phyloP scores from a whole-genome alignment of 768 basidiomycete species.

The Tremella mesenterica region DNA sequence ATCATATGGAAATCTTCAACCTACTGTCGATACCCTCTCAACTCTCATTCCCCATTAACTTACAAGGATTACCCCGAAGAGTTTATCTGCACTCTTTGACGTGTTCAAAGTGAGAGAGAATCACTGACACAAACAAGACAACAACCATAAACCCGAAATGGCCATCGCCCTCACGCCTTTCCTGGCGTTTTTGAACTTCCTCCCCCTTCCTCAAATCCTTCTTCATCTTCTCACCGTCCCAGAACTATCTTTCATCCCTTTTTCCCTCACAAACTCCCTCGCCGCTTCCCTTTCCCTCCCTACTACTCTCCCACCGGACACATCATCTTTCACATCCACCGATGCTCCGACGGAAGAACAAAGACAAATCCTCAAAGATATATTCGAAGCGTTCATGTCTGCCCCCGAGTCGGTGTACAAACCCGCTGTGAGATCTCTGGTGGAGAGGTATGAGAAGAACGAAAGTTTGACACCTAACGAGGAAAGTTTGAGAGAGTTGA shows the following conservation, averaged over 20 bases:
- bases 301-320: conserved; percentile 43
- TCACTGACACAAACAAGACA: conserved; percentile 49
- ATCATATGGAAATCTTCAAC: no score
- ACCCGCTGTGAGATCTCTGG: conserved; percentile 53
- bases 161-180: conserved; percentile 91
- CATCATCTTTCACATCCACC: conserved; percentile 29
- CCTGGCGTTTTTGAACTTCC: conserved; percentile 83
- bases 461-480: conserved; percentile 47
- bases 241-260: conserved; percentile 69
- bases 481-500: conserved; percentile 47
- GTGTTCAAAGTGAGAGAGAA: background rate
- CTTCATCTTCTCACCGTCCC: conserved; percentile 59
- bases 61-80: conserved; percentile 13
- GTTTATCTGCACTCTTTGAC: background rate
- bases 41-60: background rate
- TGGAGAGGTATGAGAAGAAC: conserved; percentile 55
- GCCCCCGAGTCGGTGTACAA: conserved; percentile 50
- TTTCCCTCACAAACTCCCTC: conserved; percentile 46
- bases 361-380: conserved; percentile 58
- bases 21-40: no score
- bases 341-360: conserved; percentile 46
- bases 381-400: conserved; percentile 85
- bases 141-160: conserved; percentile 99
- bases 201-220: conserved; percentile 66
- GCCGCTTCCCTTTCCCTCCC: conserved; percentile 52